Base-by-base conservation (phyloP, 208 protist genomes). In the Acanthamoeba quina region DNA sequence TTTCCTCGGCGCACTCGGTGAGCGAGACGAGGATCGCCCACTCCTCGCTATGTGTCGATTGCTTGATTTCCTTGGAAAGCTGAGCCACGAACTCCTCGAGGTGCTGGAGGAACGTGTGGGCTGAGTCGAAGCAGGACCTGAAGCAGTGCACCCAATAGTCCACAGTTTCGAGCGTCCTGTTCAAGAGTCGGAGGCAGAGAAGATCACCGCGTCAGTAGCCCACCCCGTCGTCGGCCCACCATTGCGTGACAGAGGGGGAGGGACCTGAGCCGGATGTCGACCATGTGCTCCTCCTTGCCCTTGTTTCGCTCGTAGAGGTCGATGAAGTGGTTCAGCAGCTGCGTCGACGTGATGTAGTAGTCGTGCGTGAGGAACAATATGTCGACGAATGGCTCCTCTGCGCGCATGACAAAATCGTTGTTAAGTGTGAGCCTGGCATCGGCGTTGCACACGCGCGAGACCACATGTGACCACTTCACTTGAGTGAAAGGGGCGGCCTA, bases 121-220 rank as follows among this genome's bases (percentile, higher is more conserved):
- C 76, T n/a, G 76, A 21, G 29, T 85, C 76, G 49, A 85, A 85
- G 47, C 76, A 85, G 17, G 76, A 85, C 7, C 9, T 24, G n/a
- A 62, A 85, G 47, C 76, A 62, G 31, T 85, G 76, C 41, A 85
- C 76, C 76, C 76, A 85, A 5, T 85, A 85, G n/a, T 85, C 76
- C 26, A 85, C 10, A 2, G 29, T 85, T n/a, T 85, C 49, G 47
- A 85, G 76, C 26, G 44, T 60, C 24, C 76, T 85, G 47, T 34
- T 21, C 11, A 49, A 15, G 15, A 78, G n/a, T 21, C 10, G 10
- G n/a, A 78, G 70, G 13, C 11, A 54, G 13, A 54, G 49, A 54
- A 3, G 49, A 15, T 0, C 49, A 54, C 54, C 54, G 17, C 17
- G 54, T 64, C 24, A n/a, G 13, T 64, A 17, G 17, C 13, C 58